Conservation (phyloP, 179 eudicot species). For the Carnegiea gigantea region DNA sequence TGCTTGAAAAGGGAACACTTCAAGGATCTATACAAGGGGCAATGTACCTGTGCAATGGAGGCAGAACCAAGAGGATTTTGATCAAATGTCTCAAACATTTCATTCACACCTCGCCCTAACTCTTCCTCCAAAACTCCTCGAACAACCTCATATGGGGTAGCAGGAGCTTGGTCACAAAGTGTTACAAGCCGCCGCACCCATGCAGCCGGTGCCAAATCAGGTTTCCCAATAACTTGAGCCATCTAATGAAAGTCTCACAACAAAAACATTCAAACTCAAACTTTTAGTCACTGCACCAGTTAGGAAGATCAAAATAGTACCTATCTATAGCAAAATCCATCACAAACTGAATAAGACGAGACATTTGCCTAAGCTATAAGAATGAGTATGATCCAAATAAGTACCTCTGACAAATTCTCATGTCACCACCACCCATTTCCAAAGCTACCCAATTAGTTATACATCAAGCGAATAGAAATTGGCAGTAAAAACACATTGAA, state of each 20-base stretch:
- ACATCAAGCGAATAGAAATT: background rate
- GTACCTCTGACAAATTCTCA: background rate
- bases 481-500: background rate
- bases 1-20: background rate
- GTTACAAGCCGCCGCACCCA: conserved; percentile 96
- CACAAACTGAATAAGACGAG: background rate
- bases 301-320: background rate
- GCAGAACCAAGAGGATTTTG: conserved; percentile 83
- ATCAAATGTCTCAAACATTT: conserved; percentile 73
- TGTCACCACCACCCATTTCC: background rate
- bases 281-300: background rate
- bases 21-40: background rate
- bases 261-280: conserved; percentile 12
- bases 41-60: conserved; percentile 89
- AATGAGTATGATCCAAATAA: background rate
- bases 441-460: background rate
- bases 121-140: conserved; percentile 66
- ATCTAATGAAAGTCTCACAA: conserved; percentile 43
- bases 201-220: conserved; percentile 95
- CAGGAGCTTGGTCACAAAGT: conserved; percentile 92
- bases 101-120: conserved; percentile 63
- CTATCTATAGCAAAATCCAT: background rate
- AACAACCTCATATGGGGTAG: conserved; percentile 63
- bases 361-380: background rate
- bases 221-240: conserved; percentile 94